These are phyloP conservation scores for Eutrema yunnanense DNA, from an alignment of 345 rosid species.

Conservation along the genomic window DNA sequence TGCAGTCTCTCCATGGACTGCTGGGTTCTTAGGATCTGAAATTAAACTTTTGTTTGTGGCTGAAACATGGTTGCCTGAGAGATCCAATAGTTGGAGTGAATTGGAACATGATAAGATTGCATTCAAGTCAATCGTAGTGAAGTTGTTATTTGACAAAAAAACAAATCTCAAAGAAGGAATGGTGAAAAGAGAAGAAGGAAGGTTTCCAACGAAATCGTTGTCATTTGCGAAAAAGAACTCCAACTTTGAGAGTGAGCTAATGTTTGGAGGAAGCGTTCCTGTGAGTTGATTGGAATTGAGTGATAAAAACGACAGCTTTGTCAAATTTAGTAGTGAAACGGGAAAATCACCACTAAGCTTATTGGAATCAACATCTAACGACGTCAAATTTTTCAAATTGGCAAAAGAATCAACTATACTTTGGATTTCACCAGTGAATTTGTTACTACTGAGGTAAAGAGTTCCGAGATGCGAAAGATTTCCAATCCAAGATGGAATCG, in stretches of 20 bases:
- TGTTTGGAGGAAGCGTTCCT: no score
- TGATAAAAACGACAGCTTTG: no score
- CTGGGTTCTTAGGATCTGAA: background rate
- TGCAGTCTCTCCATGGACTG: no score
- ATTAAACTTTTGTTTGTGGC: background rate
- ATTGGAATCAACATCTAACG: background rate
- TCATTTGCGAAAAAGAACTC: fast-evolving
- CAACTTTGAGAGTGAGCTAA: no score
- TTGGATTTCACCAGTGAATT: background rate
- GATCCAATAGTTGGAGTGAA: background rate
- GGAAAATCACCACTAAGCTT: background rate
- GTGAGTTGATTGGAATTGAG: no score
- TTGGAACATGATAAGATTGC: background rate
- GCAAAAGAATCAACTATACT: background rate
- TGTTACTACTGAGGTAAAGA: fast-evolving
- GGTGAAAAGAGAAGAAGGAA: background rate
- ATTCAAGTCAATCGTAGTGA: background rate
- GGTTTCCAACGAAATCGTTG: background rate
- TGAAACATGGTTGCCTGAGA: conserved; percentile 1
- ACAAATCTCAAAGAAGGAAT: background rate
- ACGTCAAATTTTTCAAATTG: background rate
- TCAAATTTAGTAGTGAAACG: no score
- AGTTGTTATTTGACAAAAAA: background rate
- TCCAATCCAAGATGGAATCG: background rate
- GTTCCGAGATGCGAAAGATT: background rate